These are phyloP conservation scores for Aureobasidium sp. DNA, from an alignment of 2,329 filamentous ascomycete species.

Conservation along the genomic window DNA sequence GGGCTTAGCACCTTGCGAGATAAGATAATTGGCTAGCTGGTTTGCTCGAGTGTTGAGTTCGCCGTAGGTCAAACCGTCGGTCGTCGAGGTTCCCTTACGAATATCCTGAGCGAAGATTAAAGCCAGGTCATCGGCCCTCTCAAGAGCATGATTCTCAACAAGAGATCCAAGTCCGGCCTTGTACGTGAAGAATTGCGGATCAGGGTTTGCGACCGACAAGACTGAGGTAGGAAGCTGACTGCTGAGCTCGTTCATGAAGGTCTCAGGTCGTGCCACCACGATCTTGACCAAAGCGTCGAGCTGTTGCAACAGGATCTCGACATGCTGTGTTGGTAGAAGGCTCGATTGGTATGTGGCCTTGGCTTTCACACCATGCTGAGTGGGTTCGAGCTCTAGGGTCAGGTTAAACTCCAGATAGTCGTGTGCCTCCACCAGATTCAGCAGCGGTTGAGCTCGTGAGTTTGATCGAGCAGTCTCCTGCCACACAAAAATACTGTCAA, in stretches of 20 bases:
- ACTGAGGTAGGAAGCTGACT: conserved; percentile 18
- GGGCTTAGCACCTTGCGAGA: conserved; percentile 35
- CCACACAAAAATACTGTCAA: conserved; percentile 75
- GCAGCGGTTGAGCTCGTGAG: conserved; percentile 23
- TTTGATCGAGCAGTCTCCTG: conserved; percentile 54
- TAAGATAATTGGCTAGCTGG: conserved; percentile 50
- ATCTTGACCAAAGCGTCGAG: conserved; percentile 44
- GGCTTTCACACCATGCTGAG: conserved; percentile 34
- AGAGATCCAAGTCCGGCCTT: conserved; percentile 27
- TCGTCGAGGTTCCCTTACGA: conserved; percentile 25
- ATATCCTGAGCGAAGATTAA: conserved; percentile 53
- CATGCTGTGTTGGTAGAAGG: conserved; percentile 47
- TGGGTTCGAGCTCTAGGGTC: conserved; percentile 67
- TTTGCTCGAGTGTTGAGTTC: conserved; percentile 59
- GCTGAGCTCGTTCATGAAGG: conserved; percentile 25
- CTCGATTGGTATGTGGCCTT: conserved; percentile 48
- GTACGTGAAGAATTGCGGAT: conserved; percentile 20
- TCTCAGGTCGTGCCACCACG: conserved; percentile 32
- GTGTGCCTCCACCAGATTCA: conserved; percentile 50
- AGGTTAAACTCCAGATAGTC: conserved; percentile 72
- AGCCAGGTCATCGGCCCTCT: conserved; percentile 48
- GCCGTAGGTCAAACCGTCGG: conserved; percentile 50
- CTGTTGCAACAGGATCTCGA: conserved; percentile 50
- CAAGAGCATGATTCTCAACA: conserved; percentile 46
- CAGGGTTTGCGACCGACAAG: conserved; percentile 35